Evolutionary conservation across 345 rosid genomes (phyloP), one percentile per base, ranked within the genome.

Genomic region (Garcia nutans): DNA sequence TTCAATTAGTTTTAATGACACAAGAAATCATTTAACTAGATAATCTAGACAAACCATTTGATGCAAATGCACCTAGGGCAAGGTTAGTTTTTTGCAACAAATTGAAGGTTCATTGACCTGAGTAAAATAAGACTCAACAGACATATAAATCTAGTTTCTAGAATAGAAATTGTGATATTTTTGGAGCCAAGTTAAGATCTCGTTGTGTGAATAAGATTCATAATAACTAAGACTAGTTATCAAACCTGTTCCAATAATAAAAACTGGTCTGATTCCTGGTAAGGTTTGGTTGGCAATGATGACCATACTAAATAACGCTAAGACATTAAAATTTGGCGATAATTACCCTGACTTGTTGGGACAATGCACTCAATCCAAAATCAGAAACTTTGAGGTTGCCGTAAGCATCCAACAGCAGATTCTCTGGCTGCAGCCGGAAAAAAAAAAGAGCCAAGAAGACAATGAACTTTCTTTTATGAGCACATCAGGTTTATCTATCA

Each of bases 381-480:
- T 95, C 99, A 28, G 99, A 95, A 77, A 95, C 90, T 86, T 91
- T 95, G 67, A 95, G 99, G 86, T 89, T 91, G 60, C 97, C 99
- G 80, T 74, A 70, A 1, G 93, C 86, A 90, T 93, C 97, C 84
- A 95, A 80, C 7, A 95, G 87, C 83, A 95, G 76, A 81, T 95
- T 95, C 77, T 95, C 99, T 22, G 96, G 99, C 99, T 95, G 89
- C 76, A 81, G 82, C 13, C 1, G 31, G 31, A 28, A 66, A 67
- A 28, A 80, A 72, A 56, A 0, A 61, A 77, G 5, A 5, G 6
- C 6, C 37, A 33, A 11, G 26, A 79, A 75, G 20, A 19, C 24
- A 72, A 71, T 63, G 44, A 62, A 65, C 31, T 26, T 70, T 55
- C 58, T 49, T 73, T 10, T 5, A 26, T 65, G 65, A 71, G 67